A percentile compares a stretch with the other conserved stretches of the same genome.
phyloP scores from a whole-genome alignment of 2,329 filamentous ascomycete species.

The Bipolaris bicolor region DNA sequence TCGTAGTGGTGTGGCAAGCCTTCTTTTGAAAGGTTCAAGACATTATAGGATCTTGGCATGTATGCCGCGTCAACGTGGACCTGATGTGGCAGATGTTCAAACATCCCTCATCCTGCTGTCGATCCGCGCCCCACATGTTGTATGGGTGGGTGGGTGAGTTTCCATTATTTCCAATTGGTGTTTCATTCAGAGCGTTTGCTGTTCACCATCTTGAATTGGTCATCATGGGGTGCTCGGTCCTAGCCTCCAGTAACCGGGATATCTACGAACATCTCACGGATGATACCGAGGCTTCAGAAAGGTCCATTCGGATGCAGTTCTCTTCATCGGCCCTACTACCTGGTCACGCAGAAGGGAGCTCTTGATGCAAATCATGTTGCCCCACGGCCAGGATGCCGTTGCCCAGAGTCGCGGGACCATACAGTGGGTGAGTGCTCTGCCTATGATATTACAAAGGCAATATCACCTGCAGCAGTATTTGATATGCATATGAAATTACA shows the following conservation, averaged over 20 bases:
- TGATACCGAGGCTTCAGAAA: no score
- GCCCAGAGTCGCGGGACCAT: constrained; percentile 16
- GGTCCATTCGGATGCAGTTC: no score
- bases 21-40: neutral
- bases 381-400: neutral
- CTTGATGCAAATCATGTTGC: neutral
- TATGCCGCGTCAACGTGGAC: neutral
- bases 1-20: neutral
- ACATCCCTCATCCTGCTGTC: neutral
- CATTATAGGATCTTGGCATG: neutral
- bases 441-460: constrained; percentile 18
- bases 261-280: no score
- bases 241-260: no score
- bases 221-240: no score
- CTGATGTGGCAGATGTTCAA: constrained; percentile 1
- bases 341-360: neutral
- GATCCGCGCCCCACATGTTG: neutral
- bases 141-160: neutral
- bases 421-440: constrained; percentile 8
- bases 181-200: no score
- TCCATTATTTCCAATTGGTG: neutral
- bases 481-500: constrained; percentile 20
- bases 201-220: neutral
- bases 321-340: no score
- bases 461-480: constrained; percentile 18